Conservation (phyloP, 1,284 basidiomycete genomes). For the Malassezia sympodialis region DNA sequence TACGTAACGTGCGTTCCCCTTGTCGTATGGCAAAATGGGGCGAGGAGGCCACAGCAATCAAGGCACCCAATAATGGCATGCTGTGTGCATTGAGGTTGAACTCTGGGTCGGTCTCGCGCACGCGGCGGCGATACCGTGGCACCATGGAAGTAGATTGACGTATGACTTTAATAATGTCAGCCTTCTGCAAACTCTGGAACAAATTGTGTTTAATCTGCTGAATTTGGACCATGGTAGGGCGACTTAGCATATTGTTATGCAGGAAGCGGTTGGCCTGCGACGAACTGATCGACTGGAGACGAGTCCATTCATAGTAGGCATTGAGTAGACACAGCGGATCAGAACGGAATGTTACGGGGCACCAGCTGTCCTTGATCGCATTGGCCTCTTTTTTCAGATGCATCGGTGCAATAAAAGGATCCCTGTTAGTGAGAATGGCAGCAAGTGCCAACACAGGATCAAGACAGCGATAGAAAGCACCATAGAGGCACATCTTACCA, state of each 20-base stretch:
- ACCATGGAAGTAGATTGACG: conserved; percentile 8
- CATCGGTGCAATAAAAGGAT: conserved; percentile 75
- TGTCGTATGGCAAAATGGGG: conserved; percentile 85
- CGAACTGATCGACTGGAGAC: conserved; percentile 30
- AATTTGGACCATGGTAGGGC: conserved; percentile 70
- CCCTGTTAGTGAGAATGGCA: conserved; percentile 76
- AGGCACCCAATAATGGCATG: conserved; percentile 67
- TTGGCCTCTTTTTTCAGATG: conserved; percentile 52
- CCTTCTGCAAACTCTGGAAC: conserved; percentile 65
- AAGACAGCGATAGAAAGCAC: conserved; percentile 85
- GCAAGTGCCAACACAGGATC: conserved; percentile 81
- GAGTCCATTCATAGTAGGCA: conserved; percentile 70
- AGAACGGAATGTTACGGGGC: conserved; percentile 67
- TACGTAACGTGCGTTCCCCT: conserved; percentile 65
- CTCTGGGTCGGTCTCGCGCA: conserved; percentile 52
- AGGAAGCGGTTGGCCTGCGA: conserved; percentile 65
- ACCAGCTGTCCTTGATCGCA: conserved; percentile 70
- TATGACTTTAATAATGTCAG: conserved; percentile 47
- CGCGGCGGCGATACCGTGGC: conserved; percentile 19
- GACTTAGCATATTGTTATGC: conserved; percentile 75
- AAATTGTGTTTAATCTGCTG: conserved; percentile 75
- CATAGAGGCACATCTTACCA: conserved; percentile 78
- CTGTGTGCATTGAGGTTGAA: conserved; percentile 59
- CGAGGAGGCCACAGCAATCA: conserved; percentile 75
- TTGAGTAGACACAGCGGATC: conserved; percentile 71